Base-by-base conservation (phyloP, 306 rosid genomes). In the Biancaea sappan region DNA sequence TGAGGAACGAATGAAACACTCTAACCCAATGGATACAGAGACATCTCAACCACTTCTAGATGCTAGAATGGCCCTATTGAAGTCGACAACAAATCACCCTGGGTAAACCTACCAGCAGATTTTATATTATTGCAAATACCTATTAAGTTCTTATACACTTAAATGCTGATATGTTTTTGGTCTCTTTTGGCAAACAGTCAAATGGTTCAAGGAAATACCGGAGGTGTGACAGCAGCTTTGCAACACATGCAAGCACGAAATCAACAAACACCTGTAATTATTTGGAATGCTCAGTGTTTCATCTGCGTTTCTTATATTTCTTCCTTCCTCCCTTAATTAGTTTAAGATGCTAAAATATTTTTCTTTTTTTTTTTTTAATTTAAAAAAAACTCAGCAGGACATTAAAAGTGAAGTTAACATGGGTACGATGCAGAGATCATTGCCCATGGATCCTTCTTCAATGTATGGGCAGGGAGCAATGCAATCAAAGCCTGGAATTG, bases 11-110 rank as follows among this genome's bases (percentile, higher is more conserved):
- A 80, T 93, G 96, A 93, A 89, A 80, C 85, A 88, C 80, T 84
- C 93, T 32, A 87, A 88, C 72, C 79, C 87, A 68, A 86, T 89
- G 83, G 97, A 93, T 56, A 82, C 92, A 25, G 98, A 93, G 79
- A 79, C 97, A 73, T 88, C 97, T 78, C 98, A 91, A 77, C 97
- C 97, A 75, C 95, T 87, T 75, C 84, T 89, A 71, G 98, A 93
- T 85, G 85, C 98, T 28, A 93, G 96, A 79, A 85, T 86, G 90
- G 93, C 95, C 73, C 89, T 93, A 67, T 80, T 88, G 74, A 91
- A 89, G 84, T 84, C 98, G 71, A 71, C 89, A 34, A 41, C 98
- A 40, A 90, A 84, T 77, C 97, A 91, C 78, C 87, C 96, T 37
- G 91, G 97, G 98, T 91, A 83, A 72, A 69, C 69, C 51, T 76